Conservation (phyloP, 192 early-diverging fungal genomes). For the Backusella morwellensis region DNA sequence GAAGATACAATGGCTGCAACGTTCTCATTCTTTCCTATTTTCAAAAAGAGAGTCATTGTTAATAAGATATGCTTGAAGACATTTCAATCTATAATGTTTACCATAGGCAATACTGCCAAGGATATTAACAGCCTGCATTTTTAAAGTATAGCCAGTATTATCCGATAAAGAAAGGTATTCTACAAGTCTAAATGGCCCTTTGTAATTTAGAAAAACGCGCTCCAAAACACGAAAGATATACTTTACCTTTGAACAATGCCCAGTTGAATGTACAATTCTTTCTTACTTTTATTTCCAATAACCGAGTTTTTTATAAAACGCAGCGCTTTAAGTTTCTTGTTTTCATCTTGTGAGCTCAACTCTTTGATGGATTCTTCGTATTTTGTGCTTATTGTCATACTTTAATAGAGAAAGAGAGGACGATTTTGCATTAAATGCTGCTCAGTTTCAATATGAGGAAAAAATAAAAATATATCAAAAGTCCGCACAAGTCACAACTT, state of each 20-base stretch:
- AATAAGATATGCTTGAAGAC: not conserved
- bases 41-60: not conserved
- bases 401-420: not conserved
- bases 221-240: not conserved
- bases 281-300: slow-evolving; percentile 82
- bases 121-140: slow-evolving; percentile 63
- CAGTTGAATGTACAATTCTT: slow-evolving; percentile 65
- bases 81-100: slow-evolving; percentile 15
- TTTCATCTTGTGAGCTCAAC: slow-evolving; percentile 39
- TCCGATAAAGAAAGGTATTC: slow-evolving; percentile 45
- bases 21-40: slow-evolving; percentile 58
- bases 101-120: slow-evolving; percentile 71
- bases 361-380: slow-evolving; percentile 54
- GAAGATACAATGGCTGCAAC: slow-evolving; percentile 54
- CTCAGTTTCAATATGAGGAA: not conserved
- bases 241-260: slow-evolving; percentile 57
- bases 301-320: slow-evolving; percentile 81
- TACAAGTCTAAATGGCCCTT: slow-evolving; percentile 44
- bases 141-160: slow-evolving; percentile 37
- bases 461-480: not conserved
- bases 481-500: not conserved
- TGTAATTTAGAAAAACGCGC: not conserved
- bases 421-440: not conserved
- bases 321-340: slow-evolving; percentile 46
- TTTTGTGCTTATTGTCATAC: slow-evolving; percentile 47